These are phyloP conservation scores for Poa annua DNA, from an alignment of 176 grass and related monocot species.

Conservation along the genomic window DNA sequence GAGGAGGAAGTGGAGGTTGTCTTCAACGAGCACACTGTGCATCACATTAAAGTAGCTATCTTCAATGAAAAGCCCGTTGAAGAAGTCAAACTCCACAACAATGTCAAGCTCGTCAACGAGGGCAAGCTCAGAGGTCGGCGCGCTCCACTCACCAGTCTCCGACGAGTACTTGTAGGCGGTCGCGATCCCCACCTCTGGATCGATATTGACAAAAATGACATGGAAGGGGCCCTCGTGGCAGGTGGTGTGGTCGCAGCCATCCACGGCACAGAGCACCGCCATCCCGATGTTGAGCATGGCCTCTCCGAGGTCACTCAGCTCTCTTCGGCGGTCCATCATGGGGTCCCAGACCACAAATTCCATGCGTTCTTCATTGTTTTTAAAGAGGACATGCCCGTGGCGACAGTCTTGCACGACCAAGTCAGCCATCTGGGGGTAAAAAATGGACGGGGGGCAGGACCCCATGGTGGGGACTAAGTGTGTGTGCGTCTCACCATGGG, in stretches of 20 bases:
- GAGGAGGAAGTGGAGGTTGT: conserved; percentile 17
- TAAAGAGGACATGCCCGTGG: not conserved
- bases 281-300: not conserved
- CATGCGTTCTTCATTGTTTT: not conserved
- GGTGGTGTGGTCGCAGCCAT: not conserved
- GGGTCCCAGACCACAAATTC: not conserved
- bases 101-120: not conserved
- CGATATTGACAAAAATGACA: not conserved
- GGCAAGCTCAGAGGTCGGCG: not conserved
- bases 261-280: not conserved
- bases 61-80: not conserved
- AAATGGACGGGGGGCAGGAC: not conserved
- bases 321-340: not conserved
- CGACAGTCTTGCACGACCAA: not conserved
- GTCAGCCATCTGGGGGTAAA: not conserved
- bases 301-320: not conserved
- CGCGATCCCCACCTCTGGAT: not conserved
- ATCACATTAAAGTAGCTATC: not conserved
- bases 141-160: conserved; percentile 17
- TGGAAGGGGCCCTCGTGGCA: not conserved
- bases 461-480: not conserved
- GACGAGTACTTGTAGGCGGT: conserved; percentile 8
- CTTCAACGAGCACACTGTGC: not conserved
- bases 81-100: not conserved
- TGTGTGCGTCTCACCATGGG: not conserved